phyloP scores from a whole-genome alignment of 2,329 filamentous ascomycete genomes.

The Botrytis elliptica region DNA sequence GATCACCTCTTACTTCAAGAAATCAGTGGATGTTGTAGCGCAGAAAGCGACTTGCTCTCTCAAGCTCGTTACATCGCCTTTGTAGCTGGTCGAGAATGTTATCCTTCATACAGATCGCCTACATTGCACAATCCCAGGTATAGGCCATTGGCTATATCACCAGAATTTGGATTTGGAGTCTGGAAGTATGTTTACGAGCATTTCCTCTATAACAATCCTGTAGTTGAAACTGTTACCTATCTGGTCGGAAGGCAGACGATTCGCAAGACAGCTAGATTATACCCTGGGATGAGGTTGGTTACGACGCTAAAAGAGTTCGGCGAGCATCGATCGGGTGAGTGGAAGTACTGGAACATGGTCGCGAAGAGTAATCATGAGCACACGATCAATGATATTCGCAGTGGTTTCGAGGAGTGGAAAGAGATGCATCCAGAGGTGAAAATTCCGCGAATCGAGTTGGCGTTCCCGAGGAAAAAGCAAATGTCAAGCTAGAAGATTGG shows the following conservation, averaged over 20 bases:
- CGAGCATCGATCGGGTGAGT: background rate
- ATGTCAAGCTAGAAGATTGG: background rate
- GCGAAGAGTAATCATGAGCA: no score
- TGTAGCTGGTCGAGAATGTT: background rate
- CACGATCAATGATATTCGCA: background rate
- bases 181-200: background rate
- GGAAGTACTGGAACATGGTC: background rate
- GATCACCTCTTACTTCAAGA: background rate
- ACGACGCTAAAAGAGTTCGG: background rate
- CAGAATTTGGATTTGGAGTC: background rate
- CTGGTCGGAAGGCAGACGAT: background rate
- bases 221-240: background rate
- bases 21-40: background rate
- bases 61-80: background rate
- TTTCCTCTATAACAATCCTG: background rate
- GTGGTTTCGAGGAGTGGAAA: background rate
- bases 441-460: background rate
- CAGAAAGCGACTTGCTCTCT: background rate
- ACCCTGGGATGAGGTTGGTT: background rate
- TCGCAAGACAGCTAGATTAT: background rate
- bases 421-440: background rate
- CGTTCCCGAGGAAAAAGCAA: background rate
- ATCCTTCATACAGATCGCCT: background rate
- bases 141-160: background rate
- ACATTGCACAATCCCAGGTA: background rate